Base-by-base conservation (phyloP, 202 grass and related monocot genomes). In the Schoenoplectus tabernaemontani region DNA sequence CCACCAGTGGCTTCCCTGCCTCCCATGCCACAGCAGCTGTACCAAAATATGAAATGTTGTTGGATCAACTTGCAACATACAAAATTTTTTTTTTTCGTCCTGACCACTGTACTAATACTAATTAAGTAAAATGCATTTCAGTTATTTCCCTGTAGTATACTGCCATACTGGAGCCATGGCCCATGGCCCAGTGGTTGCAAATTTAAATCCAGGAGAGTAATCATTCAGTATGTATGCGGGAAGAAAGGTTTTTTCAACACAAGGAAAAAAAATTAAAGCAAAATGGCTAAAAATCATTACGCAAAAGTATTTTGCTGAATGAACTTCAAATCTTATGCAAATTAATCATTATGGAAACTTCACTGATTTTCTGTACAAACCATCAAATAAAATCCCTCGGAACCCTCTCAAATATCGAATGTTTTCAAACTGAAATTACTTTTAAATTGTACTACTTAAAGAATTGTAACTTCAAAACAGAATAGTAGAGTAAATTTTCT, bases 1-100 rank as follows among this genome's bases (percentile, higher is more conserved):
- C 88, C 34, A 87, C 80, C 78, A 97, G 67, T 20, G 95, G 95
- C 68, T 97, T 94, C 2, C 89, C 87, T 4, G 94, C 86, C 81
- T 92, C 91, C 91, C 94, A 94, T 83, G 94, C 77, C 34, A 97
- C 85, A 23, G 94, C 94, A 44, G 94, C 94, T 97, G 86, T 78
- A 77, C 57, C 59, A 77, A 16, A 63, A 51, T 61, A 69, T 12
- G 10, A 68, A 11, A 1, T 5, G 46, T 71, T 71, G 0, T 71
- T 46, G 11, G 42, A 71, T 47, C 22, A 71, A 16, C 4, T 73
- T 46, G 37, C 19, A 38, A 23, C 24, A n/a, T 51, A 16, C 15
- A 63, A 69, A 13, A 38, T 33, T 28, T 47, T 24, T 70, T 4
- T 23, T 15, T 19, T n/a, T n/a, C n/a, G 12, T 66, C 63, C 22